A percentile compares a stretch with the other conserved stretches of the same genome.
Conservation (phyloP, 2,329 filamentous ascomycete species). For the Botryotinia convoluta region DNA sequence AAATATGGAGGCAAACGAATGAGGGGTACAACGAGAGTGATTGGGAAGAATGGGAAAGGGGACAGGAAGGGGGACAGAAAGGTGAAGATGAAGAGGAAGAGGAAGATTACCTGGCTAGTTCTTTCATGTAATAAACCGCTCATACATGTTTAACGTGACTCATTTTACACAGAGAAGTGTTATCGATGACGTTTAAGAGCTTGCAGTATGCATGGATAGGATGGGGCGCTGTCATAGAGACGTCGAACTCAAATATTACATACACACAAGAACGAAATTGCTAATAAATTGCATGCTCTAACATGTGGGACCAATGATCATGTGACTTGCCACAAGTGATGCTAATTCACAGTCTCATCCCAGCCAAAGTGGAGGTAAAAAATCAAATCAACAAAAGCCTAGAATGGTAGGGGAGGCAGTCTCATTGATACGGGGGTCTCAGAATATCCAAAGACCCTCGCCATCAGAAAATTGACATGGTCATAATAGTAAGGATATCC, state of each 20-base stretch:
- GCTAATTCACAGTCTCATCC: neutral
- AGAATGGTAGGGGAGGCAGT: too few species aligned
- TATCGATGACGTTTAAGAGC: neutral
- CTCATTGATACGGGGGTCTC: too few species aligned
- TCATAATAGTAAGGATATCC: too few species aligned
- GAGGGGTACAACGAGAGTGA: neutral
- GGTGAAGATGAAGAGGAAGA: neutral
- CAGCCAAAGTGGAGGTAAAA: too few species aligned
- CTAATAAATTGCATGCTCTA: too few species aligned
- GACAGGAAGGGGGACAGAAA: neutral
- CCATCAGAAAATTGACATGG: too few species aligned
- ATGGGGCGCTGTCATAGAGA: neutral
- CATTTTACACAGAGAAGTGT: neutral
- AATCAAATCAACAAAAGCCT: too few species aligned
- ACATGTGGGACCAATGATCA: neutral
- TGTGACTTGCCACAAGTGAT: neutral
- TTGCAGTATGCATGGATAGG: neutral
- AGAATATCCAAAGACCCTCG: too few species aligned
- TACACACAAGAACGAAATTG: neutral
- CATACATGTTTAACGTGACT: neutral
- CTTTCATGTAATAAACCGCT: neutral
- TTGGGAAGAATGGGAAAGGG: neutral
- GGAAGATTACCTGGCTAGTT: neutral
- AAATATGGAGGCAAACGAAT: neutral
- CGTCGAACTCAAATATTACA: neutral